A percentile compares a stretch with the other conserved stretches of the same genome.
Conservation (phyloP, 768 basidiomycete species). For the Boletus rubropictus region DNA sequence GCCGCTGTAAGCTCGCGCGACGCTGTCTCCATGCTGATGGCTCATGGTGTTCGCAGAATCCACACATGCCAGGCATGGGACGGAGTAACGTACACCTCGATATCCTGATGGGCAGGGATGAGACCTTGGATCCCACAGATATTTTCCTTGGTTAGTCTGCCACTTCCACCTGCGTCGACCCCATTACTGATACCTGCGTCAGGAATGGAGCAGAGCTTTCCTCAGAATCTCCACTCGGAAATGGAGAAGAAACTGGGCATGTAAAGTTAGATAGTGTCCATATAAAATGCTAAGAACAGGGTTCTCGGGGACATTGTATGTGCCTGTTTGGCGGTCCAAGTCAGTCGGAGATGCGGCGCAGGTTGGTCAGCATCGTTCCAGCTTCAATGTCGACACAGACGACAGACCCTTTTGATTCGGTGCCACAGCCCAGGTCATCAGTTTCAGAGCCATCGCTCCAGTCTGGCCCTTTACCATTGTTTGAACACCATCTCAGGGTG, state of each 20-base stretch:
- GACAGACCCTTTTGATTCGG: constrained; percentile 23
- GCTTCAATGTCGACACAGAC: constrained; percentile 11
- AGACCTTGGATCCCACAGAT: constrained; percentile 70
- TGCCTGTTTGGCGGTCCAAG: constrained; percentile 21
- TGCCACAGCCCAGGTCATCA: constrained; percentile 20
- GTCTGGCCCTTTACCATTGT: constrained; percentile 58
- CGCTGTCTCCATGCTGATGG: not conserved
- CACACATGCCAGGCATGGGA: constrained; percentile 58
- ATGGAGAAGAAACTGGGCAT: constrained; percentile 59
- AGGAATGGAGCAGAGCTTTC: constrained; percentile 51
- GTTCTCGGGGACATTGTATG: constrained; percentile 16
- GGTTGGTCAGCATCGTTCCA: constrained; percentile 10
- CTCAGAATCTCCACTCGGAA: constrained; percentile 55
- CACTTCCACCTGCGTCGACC: not conserved
- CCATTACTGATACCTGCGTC: not conserved
- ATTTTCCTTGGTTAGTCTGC: constrained; percentile 64
- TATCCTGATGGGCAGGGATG: constrained; percentile 90
- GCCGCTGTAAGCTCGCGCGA: constrained; percentile 42
- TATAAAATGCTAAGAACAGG: no score
- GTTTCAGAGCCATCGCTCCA: constrained; percentile 26
- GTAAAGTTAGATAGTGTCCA: constrained; percentile 26
- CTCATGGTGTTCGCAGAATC: constrained; percentile 39
- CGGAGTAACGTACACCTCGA: constrained; percentile 84
- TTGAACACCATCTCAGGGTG: constrained; percentile 65
- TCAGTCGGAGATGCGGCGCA: not conserved